Evolutionary conservation across 2,329 filamentous ascomycete genomes (phyloP).

Genomic region (Alternaria sp.): DNA sequence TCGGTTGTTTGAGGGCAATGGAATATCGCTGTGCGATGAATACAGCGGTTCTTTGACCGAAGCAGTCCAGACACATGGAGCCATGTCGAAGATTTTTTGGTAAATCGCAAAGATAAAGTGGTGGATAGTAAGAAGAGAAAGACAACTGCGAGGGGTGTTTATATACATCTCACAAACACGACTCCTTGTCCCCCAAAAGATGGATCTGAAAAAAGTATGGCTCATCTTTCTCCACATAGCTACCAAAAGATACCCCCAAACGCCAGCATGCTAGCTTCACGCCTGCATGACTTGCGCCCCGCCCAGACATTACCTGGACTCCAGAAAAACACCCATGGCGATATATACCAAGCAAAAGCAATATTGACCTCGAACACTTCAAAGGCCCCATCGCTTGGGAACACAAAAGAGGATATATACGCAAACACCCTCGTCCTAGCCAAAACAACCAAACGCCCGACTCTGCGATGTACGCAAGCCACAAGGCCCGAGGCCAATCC

Average conservation of each 20-base stretch:
- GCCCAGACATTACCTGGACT: background rate
- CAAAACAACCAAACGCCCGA: background rate
- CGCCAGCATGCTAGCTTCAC: background rate
- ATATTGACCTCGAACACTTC: conserved; percentile 26
- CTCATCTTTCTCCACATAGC: background rate
- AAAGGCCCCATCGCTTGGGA: conserved; percentile 13
- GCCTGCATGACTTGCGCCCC: background rate
- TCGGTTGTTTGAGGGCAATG: no score
- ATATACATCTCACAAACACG: background rate
- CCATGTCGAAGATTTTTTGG: no score
- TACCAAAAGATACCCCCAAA: background rate
- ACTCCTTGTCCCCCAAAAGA: no score
- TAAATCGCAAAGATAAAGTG: background rate
- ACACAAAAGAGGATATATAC: background rate
- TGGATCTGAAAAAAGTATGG: no score
- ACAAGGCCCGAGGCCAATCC: background rate
- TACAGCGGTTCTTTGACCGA: no score
- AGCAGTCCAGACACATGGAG: no score
- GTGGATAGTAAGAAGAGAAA: background rate
- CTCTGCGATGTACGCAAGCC: background rate
- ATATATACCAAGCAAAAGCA: conserved; percentile 6
- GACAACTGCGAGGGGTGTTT: background rate
- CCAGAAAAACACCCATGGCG: background rate
- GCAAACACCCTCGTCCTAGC: background rate
- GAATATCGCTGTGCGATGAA: no score